Evolutionary conservation across 2,329 filamentous ascomycete genomes (phyloP).

Genomic region (Talaromyces sp.): DNA sequence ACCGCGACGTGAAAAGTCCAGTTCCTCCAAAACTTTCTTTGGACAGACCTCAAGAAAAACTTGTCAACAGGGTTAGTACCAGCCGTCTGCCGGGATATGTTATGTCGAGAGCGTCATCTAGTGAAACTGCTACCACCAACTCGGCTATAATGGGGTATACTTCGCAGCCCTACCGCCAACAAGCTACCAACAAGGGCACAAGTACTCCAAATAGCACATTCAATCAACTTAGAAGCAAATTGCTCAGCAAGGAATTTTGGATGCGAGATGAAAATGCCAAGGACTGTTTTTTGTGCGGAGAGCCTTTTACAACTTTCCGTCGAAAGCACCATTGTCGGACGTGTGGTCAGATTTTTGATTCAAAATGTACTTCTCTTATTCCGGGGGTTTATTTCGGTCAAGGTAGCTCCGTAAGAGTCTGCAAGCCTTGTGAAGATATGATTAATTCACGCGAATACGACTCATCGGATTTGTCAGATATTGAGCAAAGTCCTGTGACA

Average conservation of each 20-base stretch:
- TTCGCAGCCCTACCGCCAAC: conserved; percentile 22
- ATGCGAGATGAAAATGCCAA: conserved; percentile 99
- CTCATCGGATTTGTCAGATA: conserved; percentile 85
- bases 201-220: conserved; percentile 37
- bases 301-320: conserved; percentile 86
- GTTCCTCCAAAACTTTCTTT: conserved; percentile 28
- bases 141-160: conserved; percentile 35
- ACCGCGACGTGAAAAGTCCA: conserved; percentile 28
- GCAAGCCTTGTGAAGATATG: conserved; percentile 86
- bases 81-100: conserved; percentile 45
- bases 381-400: conserved; percentile 84
- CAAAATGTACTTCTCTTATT: conserved; percentile 90
- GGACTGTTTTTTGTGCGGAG: conserved; percentile 90
- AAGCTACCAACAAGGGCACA: conserved; percentile 20
- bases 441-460: conserved; percentile 87
- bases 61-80: conserved; percentile 39
- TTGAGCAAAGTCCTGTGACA: conserved; percentile 62
- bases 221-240: conserved; percentile 72
- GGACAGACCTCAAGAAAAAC: conserved; percentile 31
- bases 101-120: conserved; percentile 41
- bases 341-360: conserved; percentile 98
- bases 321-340: conserved; percentile 93
- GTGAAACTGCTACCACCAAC: conserved; percentile 43
- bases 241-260: conserved; percentile 95
- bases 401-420: conserved; percentile 77